Percentiles rank a stretch among this genome's conserved stretches.
phyloP scores from a whole-genome alignment of 2,329 filamentous ascomycete genomes.

The Aspergillus spinulosporus region DNA sequence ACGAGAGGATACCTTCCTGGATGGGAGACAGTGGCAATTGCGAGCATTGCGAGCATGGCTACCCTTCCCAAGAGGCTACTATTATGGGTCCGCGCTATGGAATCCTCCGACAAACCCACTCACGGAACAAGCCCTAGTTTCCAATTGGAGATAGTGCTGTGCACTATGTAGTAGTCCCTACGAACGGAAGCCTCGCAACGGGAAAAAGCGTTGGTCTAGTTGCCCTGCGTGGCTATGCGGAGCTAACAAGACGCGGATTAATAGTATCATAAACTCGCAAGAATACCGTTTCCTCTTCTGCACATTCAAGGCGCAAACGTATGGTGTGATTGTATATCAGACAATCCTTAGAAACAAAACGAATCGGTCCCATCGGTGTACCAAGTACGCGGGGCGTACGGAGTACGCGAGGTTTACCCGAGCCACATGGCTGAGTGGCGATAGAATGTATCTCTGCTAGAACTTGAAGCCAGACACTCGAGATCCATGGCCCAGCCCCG shows the following conservation, averaged over 20 bases:
- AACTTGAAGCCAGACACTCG: slow-evolving; percentile 3
- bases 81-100: slow-evolving; percentile 28
- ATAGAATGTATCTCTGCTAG: not conserved
- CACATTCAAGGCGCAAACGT: no score
- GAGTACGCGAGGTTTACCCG: not conserved
- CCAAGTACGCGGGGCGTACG: no score
- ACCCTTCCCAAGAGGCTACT: slow-evolving; percentile 23
- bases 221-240: slow-evolving; percentile 14
- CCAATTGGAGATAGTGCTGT: slow-evolving; percentile 14
- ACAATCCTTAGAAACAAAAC: not conserved
- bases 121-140: slow-evolving; percentile 22
- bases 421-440: slow-evolving; percentile 22
- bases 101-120: slow-evolving; percentile 26
- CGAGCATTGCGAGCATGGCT: slow-evolving; percentile 22
- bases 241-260: slow-evolving; percentile 13
- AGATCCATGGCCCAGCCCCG: slow-evolving; percentile 1
- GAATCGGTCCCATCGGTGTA: slow-evolving; percentile 17
- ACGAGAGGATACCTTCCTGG: slow-evolving; percentile 18
- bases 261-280: not conserved
- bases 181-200: slow-evolving; percentile 5
- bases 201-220: slow-evolving; percentile 15
- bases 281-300: not conserved
- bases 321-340: no score
- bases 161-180: not conserved
- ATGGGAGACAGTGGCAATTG: slow-evolving; percentile 26